Conservation (phyloP, 495 filamentous ascomycete genomes). For the Tetracladium setigerum region DNA sequence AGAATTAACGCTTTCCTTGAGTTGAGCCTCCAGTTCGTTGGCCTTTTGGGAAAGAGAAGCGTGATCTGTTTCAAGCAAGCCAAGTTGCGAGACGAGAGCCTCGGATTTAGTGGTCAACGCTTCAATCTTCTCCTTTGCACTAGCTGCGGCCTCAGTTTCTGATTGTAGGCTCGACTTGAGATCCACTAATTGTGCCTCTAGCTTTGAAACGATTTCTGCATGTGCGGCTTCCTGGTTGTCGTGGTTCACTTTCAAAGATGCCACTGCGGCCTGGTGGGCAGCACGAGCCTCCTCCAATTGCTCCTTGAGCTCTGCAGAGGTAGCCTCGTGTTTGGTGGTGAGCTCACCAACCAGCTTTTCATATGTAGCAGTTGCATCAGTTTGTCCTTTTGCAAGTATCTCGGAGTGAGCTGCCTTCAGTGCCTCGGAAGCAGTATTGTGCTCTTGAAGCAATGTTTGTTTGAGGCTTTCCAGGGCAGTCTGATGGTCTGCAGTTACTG, state of each 20-base stretch:
- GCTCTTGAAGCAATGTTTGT: conserved; percentile 35
- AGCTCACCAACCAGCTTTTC: conserved; percentile 32
- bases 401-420: conserved; percentile 36
- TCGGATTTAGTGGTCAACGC: conserved; percentile 32
- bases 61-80: conserved; percentile 32
- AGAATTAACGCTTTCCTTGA: conserved; percentile 23
- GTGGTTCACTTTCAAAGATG: conserved; percentile 27
- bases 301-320: conserved; percentile 31
- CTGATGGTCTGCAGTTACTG: conserved; percentile 14
- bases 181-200: conserved; percentile 34
- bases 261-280: conserved; percentile 32
- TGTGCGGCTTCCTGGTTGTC: conserved; percentile 13
- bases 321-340: conserved; percentile 31
- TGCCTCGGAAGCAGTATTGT: conserved; percentile 29
- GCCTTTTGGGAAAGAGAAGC: conserved; percentile 17
- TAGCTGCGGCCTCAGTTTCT: conserved; percentile 25
- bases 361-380: conserved; percentile 32
- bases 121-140: conserved; percentile 33
- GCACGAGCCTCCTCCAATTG: conserved; percentile 35
- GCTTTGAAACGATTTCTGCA: conserved; percentile 20
- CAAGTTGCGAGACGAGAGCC: conserved; percentile 25
- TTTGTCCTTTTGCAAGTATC: conserved; percentile 34
- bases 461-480: conserved; percentile 35
- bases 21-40: conserved; percentile 24
- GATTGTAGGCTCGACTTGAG: conserved; percentile 25